phyloP scores from a whole-genome alignment of 192 early-diverging fungal species.

The Chytriomyces sp. region DNA sequence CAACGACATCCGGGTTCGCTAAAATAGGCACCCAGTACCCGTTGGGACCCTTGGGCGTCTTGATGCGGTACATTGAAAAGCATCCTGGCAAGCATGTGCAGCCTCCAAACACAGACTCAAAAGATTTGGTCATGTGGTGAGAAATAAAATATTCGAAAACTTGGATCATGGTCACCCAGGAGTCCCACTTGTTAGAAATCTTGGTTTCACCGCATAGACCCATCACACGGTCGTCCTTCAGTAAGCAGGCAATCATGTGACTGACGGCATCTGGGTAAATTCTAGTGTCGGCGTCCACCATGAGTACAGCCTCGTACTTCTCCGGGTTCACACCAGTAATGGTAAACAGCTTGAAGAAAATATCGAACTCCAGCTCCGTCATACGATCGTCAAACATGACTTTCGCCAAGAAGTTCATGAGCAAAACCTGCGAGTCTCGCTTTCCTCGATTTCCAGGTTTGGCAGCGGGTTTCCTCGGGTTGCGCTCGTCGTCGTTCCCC shows the following conservation, averaged over 20 bases:
- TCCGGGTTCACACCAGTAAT: slow-evolving; percentile 87
- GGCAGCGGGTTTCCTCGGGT: slow-evolving; percentile 30
- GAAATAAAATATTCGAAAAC: slow-evolving; percentile 96
- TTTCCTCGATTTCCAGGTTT: slow-evolving; percentile 81
- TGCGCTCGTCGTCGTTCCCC: slow-evolving; percentile 45
- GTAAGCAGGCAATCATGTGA: slow-evolving; percentile 65
- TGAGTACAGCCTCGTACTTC: slow-evolving; percentile 61
- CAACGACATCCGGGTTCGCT: slow-evolving; percentile 83
- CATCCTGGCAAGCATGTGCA: slow-evolving; percentile 95
- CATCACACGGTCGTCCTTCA: slow-evolving; percentile 81
- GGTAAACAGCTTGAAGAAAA: slow-evolving; percentile 85
- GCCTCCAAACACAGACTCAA: slow-evolving; percentile 97
- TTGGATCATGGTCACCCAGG: slow-evolving; percentile 92
- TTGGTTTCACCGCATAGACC: slow-evolving; percentile 96
- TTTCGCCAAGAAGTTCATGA: slow-evolving; percentile 91
- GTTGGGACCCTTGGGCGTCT: slow-evolving; percentile 56
- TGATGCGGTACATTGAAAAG: slow-evolving; percentile 96
- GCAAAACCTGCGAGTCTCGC: slow-evolving; percentile 93
- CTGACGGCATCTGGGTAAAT: slow-evolving; percentile 55
- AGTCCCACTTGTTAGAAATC: slow-evolving; percentile 92
- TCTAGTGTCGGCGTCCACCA: slow-evolving; percentile 95
- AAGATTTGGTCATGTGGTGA: slow-evolving; percentile 94
- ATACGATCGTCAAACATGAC: slow-evolving; percentile 83
- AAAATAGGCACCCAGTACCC: slow-evolving; percentile 73
- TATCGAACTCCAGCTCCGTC: slow-evolving; percentile 84